Conservation (phyloP, 768 basidiomycete genomes). For the Russula vinacea region DNA sequence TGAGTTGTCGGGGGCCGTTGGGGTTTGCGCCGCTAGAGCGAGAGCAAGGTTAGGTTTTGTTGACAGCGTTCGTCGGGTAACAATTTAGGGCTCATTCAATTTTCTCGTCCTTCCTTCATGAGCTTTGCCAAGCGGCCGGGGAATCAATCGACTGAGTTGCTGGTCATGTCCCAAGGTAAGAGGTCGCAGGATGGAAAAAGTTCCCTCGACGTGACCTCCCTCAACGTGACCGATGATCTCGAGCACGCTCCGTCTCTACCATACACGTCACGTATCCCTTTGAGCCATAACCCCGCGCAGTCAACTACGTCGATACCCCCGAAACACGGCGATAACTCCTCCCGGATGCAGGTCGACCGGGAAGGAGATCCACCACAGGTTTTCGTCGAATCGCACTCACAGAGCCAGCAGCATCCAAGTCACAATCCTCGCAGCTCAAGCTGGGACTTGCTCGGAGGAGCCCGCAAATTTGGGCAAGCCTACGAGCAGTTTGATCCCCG, state of each 20-base stretch:
- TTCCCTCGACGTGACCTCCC: background rate
- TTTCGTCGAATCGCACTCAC: constrained; percentile 4
- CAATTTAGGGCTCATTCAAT: background rate
- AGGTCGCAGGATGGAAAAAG: constrained; percentile 1
- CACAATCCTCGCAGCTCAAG: constrained; percentile 35
- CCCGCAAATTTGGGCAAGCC: constrained; percentile 50
- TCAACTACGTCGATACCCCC: constrained; percentile 4
- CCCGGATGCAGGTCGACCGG: constrained; percentile 4
- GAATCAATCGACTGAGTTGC: background rate
- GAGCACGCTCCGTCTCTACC: constrained; percentile 21
- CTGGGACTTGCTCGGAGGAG: constrained; percentile 52
- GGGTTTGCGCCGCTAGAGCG: background rate
- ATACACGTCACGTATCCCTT: constrained; percentile 16
- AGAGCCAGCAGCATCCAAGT: background rate
- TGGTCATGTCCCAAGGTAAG: constrained; percentile 2
- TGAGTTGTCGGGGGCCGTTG: background rate
- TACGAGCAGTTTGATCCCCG: constrained; percentile 59
- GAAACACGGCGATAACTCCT: background rate
- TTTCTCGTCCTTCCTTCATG: constrained; percentile 9
- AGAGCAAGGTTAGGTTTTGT: constrained; percentile 16
- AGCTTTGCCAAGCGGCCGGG: constrained; percentile 7
- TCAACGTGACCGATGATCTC: constrained; percentile 7
- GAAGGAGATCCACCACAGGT: constrained; percentile 6
- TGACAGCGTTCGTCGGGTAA: background rate
- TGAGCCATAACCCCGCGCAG: constrained; percentile 12